Percentiles rank a stretch among this genome's conserved stretches.
phyloP scores from a whole-genome alignment of 225 moss, liverwort and hornwort species.

The Neckera pumila region DNA sequence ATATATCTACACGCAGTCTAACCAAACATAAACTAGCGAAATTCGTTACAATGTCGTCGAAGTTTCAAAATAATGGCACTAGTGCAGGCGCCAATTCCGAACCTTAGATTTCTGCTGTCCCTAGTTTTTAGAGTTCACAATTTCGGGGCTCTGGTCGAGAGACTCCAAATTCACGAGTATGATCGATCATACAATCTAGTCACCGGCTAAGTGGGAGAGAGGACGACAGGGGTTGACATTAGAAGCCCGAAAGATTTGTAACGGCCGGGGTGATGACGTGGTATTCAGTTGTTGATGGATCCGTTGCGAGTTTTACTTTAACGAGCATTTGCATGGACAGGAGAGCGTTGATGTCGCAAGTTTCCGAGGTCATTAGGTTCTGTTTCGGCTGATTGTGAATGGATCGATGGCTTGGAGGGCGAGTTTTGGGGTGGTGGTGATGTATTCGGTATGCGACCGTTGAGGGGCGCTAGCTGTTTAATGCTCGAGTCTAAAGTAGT shows the following conservation, averaged over 20 bases:
- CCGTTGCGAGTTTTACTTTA: background rate
- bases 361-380: background rate
- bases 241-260: background rate
- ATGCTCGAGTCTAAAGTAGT: no score
- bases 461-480: background rate
- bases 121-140: background rate
- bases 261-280: background rate
- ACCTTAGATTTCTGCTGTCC: background rate
- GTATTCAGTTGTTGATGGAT: background rate
- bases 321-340: background rate
- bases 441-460: constrained; percentile 14
- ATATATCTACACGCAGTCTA: no score
- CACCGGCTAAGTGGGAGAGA: no score
- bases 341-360: background rate
- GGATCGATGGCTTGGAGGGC: background rate
- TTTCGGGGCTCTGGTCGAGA: background rate
- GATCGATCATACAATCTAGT: background rate
- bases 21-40: no score
- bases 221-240: background rate
- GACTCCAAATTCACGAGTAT: background rate
- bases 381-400: background rate
- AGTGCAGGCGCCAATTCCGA: background rate
- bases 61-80: background rate
- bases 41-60: background rate
- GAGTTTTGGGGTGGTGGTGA: background rate